phyloP scores from a whole-genome alignment of 495 filamentous ascomycete genomes.

The Penicillium atrosanguineum region DNA sequence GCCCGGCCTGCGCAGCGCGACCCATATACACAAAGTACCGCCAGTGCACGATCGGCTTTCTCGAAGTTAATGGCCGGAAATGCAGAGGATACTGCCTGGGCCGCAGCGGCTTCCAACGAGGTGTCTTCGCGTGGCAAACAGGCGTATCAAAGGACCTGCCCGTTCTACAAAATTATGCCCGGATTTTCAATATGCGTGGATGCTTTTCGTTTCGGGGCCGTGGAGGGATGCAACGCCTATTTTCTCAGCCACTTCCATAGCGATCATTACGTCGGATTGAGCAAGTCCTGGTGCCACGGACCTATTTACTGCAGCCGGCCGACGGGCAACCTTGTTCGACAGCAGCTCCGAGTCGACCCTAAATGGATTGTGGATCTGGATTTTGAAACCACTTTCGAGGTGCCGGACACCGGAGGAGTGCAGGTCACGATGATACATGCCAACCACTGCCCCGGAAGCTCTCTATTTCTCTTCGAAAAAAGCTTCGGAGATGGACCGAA shows the following conservation, averaged over 20 bases:
- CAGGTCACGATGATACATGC: conserved; percentile 92
- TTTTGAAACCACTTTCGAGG: conserved; percentile 77
- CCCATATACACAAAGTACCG: conserved; percentile 57
- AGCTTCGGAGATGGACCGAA: conserved; percentile 56
- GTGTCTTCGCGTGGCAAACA: conserved; percentile 79
- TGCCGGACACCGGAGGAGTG: conserved; percentile 76
- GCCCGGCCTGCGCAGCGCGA: conserved; percentile 74
- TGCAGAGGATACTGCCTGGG: conserved; percentile 89
- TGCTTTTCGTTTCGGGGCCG: conserved; percentile 91
- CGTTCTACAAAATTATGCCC: conserved; percentile 97
- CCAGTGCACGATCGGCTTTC: conserved; percentile 64
- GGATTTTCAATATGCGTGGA: conserved; percentile 92
- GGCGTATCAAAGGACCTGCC: conserved; percentile 84
- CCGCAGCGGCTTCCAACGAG: conserved; percentile 77
- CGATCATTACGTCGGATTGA: conserved; percentile 93
- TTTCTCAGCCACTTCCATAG: conserved; percentile 98
- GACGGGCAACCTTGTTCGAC: conserved; percentile 84
- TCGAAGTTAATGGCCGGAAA: conserved; percentile 88
- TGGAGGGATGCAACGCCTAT: conserved; percentile 89
- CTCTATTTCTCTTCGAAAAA: conserved; percentile 91
- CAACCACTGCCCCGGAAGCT: conserved; percentile 95
- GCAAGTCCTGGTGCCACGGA: conserved; percentile 83
- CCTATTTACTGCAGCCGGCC: conserved; percentile 95
- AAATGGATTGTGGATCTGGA: conserved; percentile 83
- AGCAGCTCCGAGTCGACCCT: conserved; percentile 79